Base-by-base conservation (phyloP, 1,284 basidiomycete genomes). In the Trametes polyzona region DNA sequence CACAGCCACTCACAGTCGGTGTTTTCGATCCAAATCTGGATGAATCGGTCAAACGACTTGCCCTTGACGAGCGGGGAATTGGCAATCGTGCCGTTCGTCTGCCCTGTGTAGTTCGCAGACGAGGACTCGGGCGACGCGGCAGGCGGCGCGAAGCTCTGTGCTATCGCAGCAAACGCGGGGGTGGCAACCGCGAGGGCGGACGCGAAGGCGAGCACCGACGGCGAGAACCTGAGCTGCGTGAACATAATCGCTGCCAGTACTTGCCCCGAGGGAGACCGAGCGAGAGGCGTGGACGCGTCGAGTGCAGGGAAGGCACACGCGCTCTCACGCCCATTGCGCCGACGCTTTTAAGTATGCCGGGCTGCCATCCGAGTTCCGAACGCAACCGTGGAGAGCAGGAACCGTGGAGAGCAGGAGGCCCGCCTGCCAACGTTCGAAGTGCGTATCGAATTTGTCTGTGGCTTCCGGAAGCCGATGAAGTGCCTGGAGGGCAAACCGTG, bases 1-100 rank as follows among this genome's bases (percentile, higher is more conserved):
- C n/a, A n/a, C 10, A 16, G 19, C 19, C 17, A 56, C 63, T 58
- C 48, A 64, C 68, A 80, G 65, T 81, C 74, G 46, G 78, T 82
- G 71, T 82, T 82, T 68, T 80, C 77, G 52, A 79, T 67, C 75
- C 75, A 77, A 39, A 72, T 72, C 67, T 70, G 76, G 58, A 78
- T 74, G 71, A 80, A 75, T n/a, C 76, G 70, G 64, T 80, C 77
- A 64, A 81, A 82, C 3, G 67, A 71, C 62, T 74, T 74, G 17
- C 80, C 79, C 2, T 69, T 47, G 21, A 80, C 77, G 40, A 74
- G 55, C 6, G 68, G 61, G 11, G 62, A 48, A 56, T 75, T 74
- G 10, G 69, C 60, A 19, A 79, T 70, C 23, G 78, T 76, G 43
- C 68, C 69, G 66, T 81, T 81, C 56, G 63, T 71, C 51, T 57